phyloP scores from a whole-genome alignment of 2,329 filamentous ascomycete genomes.

The Rhinocladiella similis region DNA sequence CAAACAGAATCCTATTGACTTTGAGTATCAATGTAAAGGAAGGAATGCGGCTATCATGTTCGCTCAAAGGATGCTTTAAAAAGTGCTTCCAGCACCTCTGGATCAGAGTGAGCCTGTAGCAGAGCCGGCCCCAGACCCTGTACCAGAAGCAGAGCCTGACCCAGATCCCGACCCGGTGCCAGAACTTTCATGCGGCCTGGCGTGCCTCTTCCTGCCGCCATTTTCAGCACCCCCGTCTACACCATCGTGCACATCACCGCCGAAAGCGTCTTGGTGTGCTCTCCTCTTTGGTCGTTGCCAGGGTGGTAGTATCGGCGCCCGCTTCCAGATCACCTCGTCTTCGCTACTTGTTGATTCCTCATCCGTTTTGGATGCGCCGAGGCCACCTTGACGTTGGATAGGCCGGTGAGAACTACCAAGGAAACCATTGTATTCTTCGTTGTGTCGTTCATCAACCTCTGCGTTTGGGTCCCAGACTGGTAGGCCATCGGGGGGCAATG shows the following conservation, averaged over 20 bases:
- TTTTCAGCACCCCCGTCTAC: conserved; percentile 19
- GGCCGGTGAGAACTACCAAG: conserved; percentile 27
- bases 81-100: not conserved
- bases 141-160: conserved; percentile 7
- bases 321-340: conserved; percentile 29
- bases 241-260: conserved; percentile 16
- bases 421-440: conserved; percentile 28
- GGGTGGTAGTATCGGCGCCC: conserved; percentile 21
- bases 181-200: conserved; percentile 14
- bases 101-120: not conserved
- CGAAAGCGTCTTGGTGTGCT: conserved; percentile 28
- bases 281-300: conserved; percentile 29
- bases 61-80: not conserved
- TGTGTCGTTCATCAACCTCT: conserved; percentile 13
- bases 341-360: conserved; percentile 26
- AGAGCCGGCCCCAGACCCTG: conserved; percentile 15
- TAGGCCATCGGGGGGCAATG: conserved; percentile 61
- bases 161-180: conserved; percentile 9
- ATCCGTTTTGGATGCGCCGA: conserved; percentile 8
- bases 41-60: not conserved
- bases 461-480: conserved; percentile 58
- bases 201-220: conserved; percentile 19
- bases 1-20: too few relatives aligned
- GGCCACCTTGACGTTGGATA: conserved; percentile 11
- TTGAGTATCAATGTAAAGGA: too few relatives aligned